Evolutionary conservation across 176 grass and related monocot genomes (phyloP).

Genomic region (Aegilops speltoides): DNA sequence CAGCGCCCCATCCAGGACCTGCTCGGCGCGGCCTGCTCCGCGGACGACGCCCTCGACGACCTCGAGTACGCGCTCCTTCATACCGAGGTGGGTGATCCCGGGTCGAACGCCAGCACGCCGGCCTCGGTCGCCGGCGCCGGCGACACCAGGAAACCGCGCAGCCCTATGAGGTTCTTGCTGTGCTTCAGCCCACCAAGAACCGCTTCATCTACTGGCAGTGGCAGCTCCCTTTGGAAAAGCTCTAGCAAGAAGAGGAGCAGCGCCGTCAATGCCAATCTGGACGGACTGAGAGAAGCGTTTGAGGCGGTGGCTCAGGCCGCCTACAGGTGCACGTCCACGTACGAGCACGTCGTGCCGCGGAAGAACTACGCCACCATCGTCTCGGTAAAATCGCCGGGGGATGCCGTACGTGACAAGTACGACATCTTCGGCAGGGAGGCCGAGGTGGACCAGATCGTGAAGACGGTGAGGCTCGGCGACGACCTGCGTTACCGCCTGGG

Average conservation of each 20-base stretch:
- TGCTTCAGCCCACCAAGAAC: constrained; percentile 41
- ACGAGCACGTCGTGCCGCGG: constrained; percentile 15
- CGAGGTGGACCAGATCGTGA: constrained; percentile 35
- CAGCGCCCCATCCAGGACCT: constrained; percentile 29
- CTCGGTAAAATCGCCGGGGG: neutral
- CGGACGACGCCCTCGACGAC: constrained; percentile 37
- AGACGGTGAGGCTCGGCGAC: constrained; percentile 9
- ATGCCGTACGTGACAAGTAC: neutral
- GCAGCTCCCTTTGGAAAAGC: neutral
- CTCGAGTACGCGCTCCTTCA: neutral
- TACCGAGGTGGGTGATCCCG: neutral
- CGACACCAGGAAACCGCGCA: constrained; percentile 24
- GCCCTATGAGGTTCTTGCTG: constrained; percentile 36
- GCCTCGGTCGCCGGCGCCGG: neutral
- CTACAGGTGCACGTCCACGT: constrained; percentile 38
- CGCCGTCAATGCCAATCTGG: neutral
- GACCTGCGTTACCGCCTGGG: constrained; percentile 36
- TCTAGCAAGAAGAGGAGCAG: neutral
- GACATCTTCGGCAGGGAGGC: constrained; percentile 38
- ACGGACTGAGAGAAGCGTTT: neutral
- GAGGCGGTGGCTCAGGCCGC: constrained; percentile 30
- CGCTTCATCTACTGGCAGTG: neutral
- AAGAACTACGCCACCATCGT: constrained; percentile 35
- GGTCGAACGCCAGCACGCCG: neutral
- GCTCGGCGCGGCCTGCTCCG: constrained; percentile 31